A percentile compares a stretch with the other conserved stretches of the same genome.
Evolutionary conservation across 805 yeast genomes (phyloP).

Genomic region (Vanderwaltozyma polyspora): DNA sequence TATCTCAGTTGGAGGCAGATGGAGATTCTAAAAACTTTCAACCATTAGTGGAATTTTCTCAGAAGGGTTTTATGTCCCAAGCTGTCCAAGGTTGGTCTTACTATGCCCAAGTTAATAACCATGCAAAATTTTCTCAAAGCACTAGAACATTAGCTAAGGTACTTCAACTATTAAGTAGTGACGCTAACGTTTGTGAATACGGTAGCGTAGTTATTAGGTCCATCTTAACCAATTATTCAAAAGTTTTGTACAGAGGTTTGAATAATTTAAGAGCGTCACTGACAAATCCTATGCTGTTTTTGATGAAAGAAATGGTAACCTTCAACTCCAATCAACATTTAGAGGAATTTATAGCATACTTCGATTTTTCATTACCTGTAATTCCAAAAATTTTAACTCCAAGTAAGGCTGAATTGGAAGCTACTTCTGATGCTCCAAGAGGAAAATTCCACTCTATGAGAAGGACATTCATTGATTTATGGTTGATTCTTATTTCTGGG

Average conservation of each 20-base stretch:
- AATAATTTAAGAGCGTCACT: conserved; percentile 43
- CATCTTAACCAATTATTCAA: conserved; percentile 45
- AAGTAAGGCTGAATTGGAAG: conserved; percentile 34
- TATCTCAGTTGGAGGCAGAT: conserved; percentile 12
- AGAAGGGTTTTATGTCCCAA: conserved; percentile 28
- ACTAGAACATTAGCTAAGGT: conserved; percentile 34
- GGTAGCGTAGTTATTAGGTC: conserved; percentile 30
- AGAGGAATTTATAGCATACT: conserved; percentile 48
- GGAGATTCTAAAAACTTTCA: conserved; percentile 14
- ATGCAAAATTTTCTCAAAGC: conserved; percentile 35
- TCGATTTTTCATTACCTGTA: conserved; percentile 55
- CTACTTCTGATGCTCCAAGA: conserved; percentile 24
- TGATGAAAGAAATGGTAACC: conserved; percentile 41
- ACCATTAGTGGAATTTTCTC: conserved; percentile 24
- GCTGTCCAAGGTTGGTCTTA: conserved; percentile 38
- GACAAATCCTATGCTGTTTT: conserved; percentile 50
- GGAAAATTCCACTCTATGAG: conserved; percentile 38
- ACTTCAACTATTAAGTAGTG: conserved; percentile 17
- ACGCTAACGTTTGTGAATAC: conserved; percentile 9
- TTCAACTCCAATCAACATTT: conserved; percentile 40
- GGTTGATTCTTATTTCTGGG: conserved; percentile 40
- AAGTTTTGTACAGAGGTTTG: conserved; percentile 58
- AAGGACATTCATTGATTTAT: conserved; percentile 46
- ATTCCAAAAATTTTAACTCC: conserved; percentile 55
- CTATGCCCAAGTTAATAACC: conserved; percentile 39